Evolutionary conservation across 345 rosid species (phyloP), one percentile per base, ranked within the genome.

Genomic region (Eucalyptus virginea): DNA sequence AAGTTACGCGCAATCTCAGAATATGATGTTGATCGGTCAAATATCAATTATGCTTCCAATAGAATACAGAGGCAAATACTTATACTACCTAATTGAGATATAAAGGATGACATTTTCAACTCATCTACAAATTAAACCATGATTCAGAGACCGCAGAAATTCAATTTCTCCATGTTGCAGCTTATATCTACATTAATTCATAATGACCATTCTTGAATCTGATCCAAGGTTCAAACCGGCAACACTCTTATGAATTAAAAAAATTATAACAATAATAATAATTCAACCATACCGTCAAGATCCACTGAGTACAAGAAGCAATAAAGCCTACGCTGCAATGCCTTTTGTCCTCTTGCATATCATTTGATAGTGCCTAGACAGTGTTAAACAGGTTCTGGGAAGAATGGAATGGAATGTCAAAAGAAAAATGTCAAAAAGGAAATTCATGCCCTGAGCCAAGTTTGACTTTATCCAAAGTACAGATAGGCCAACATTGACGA

Each of bases 11-110:
- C 83, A 67, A 77, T 91, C 48, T 90, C 72, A 48, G 44, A 86
- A 56, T 87, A 54, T 80, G 69, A 89, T 88, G 51, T n/a, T 86
- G 88, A 87, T 83, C 37, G 60, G 92, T 92, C 91, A 90, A 92
- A 81, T n/a, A 51, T 81, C 48, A 88, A 90, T 91, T 89, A 93
- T 91, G 67, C 58, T 86, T 37, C 44, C 12, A 21, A 77, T 21
- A 37, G 83, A 77, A 77, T 77, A 77, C 83, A 77, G 83, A 77
- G 47, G 83, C 83, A 77, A 72, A 77, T 77, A 37, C 28, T 77
- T 11, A 77, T 40, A 37, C 44, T 37, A 34, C 81, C 81, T 18
- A 34, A 34, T 69, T 18, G 42, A 69, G 81, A 69, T 69, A 69
- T 69, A 69, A 34, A 69, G 7, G 26, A 69, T 37, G 83, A 77